Conservation (phyloP, 2,329 filamentous ascomycete species). For the Neofusicoccum parvum region DNA sequence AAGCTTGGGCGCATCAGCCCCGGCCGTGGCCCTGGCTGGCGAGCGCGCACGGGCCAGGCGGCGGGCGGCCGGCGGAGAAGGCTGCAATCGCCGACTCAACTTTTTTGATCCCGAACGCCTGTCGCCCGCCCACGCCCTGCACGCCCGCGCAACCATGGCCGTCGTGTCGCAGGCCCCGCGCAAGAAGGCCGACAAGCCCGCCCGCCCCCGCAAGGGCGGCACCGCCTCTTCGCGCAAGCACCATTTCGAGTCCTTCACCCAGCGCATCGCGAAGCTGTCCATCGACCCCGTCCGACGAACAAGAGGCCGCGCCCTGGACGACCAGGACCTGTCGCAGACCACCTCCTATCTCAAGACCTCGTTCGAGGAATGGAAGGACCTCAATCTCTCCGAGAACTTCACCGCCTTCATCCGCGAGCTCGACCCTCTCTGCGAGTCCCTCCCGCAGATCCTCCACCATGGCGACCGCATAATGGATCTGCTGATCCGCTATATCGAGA, state of each 20-base stretch:
- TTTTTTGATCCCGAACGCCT: slow-evolving; percentile 12
- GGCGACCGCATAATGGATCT: slow-evolving; percentile 80
- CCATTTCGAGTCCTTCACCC: slow-evolving; percentile 87
- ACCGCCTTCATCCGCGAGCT: slow-evolving; percentile 75
- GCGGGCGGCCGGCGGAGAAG: slow-evolving; percentile 1
- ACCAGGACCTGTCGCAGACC: slow-evolving; percentile 71
- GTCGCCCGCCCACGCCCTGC: not conserved
- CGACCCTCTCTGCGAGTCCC: slow-evolving; percentile 78
- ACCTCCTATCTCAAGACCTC: slow-evolving; percentile 87
- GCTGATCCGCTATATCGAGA: slow-evolving; percentile 74
- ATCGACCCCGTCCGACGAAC: slow-evolving; percentile 92
- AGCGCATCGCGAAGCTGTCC: slow-evolving; percentile 87
- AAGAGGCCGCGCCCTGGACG: slow-evolving; percentile 79
- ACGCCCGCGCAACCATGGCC: slow-evolving; percentile 39
- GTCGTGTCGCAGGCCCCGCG: slow-evolving; percentile 43
- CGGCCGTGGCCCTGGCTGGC: not conserved
- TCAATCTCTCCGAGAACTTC: slow-evolving; percentile 85
- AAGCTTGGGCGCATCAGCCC: not conserved
- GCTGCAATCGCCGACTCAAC: slow-evolving; percentile 18
- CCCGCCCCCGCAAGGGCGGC: slow-evolving; percentile 66
- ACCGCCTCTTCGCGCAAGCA: slow-evolving; percentile 81
- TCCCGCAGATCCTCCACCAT: slow-evolving; percentile 90
- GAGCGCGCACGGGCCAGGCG: not conserved
- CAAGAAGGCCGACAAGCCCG: slow-evolving; percentile 57
- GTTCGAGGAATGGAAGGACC: slow-evolving; percentile 84